phyloP scores from a whole-genome alignment of 2,329 filamentous ascomycete species.

The Emericellopsis atlantica region DNA sequence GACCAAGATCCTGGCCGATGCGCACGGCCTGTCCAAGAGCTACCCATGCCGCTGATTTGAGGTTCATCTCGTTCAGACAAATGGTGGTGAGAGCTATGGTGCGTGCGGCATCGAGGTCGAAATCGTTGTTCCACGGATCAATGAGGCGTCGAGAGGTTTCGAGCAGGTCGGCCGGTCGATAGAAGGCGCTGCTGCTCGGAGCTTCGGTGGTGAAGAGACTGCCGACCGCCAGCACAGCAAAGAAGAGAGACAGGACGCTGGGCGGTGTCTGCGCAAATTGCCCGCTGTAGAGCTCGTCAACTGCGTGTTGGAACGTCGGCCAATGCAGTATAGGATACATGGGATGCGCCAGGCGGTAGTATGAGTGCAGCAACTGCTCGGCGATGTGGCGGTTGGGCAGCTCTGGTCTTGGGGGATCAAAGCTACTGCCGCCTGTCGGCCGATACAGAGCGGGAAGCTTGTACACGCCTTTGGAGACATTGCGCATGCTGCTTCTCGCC shows the following conservation, averaged over 20 bases:
- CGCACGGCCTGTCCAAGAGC: conserved; percentile 75
- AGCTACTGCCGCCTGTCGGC: conserved; percentile 29
- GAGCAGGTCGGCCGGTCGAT: conserved; percentile 49
- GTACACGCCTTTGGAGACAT: conserved; percentile 66
- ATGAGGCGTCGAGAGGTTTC: conserved; percentile 57
- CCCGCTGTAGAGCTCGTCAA: conserved; percentile 65
- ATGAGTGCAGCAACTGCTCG: conserved; percentile 63
- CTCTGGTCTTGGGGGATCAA: conserved; percentile 43
- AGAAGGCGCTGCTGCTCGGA: conserved; percentile 37
- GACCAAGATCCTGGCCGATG: conserved; percentile 69
- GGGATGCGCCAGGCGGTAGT: conserved; percentile 64
- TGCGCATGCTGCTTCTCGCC: conserved; percentile 60
- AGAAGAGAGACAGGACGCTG: conserved; percentile 70
- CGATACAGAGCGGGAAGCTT: conserved; percentile 62
- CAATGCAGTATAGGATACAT: conserved; percentile 82
- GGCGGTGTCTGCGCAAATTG: conserved; percentile 44
- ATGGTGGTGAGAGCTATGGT: conserved; percentile 62
- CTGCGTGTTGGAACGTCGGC: conserved; percentile 65
- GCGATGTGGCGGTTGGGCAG: conserved; percentile 59
- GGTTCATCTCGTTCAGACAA: conserved; percentile 74
- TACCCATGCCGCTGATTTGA: conserved; percentile 73
- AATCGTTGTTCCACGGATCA: conserved; percentile 72
- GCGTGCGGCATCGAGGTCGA: conserved; percentile 63
- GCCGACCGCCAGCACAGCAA: conserved; percentile 72
- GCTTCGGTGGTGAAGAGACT: conserved; percentile 51